Evolutionary conservation across 345 rosid species (phyloP).

Genomic region (Salix koriyanagi): DNA sequence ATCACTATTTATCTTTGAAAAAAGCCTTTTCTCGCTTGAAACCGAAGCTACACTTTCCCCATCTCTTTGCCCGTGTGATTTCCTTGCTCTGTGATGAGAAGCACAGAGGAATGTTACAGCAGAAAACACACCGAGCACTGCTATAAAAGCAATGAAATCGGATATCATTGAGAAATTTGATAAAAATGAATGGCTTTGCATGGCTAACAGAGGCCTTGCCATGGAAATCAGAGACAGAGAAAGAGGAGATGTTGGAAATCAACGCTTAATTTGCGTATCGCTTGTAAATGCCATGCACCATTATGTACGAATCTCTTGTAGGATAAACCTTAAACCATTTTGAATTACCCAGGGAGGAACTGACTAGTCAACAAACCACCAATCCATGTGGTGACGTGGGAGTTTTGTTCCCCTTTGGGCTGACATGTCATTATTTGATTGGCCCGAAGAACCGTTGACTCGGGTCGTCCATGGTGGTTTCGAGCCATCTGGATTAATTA

Average conservation of each 20-base stretch:
- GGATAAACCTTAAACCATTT: too few relatives aligned
- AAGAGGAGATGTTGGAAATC: not conserved
- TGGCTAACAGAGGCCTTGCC: conserved; percentile 20
- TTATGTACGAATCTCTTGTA: too few relatives aligned
- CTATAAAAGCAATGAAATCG: not conserved
- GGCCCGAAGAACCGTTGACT: not conserved
- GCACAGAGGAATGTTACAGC: conserved; percentile 4
- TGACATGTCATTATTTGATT: not conserved
- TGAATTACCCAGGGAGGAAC: not conserved
- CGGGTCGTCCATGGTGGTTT: not conserved
- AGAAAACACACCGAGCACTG: conserved; percentile 16
- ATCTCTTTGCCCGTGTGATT: not conserved
- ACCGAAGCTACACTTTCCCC: not conserved
- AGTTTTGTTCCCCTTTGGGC: not conserved
- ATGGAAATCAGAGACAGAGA: not conserved
- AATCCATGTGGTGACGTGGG: not conserved
- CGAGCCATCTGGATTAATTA: too few relatives aligned
- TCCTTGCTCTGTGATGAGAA: conserved; percentile 16
- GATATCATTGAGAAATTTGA: not conserved
- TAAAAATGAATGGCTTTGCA: conserved; percentile 2
- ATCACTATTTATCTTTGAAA: conserved; percentile 36
- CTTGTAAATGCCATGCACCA: not conserved
- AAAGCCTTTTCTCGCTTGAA: conserved; percentile 24
- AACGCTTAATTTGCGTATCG: not conserved
- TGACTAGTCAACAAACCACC: not conserved